Conservation (phyloP, 2,329 filamentous ascomycete genomes). For the Monosporascus sp. region DNA sequence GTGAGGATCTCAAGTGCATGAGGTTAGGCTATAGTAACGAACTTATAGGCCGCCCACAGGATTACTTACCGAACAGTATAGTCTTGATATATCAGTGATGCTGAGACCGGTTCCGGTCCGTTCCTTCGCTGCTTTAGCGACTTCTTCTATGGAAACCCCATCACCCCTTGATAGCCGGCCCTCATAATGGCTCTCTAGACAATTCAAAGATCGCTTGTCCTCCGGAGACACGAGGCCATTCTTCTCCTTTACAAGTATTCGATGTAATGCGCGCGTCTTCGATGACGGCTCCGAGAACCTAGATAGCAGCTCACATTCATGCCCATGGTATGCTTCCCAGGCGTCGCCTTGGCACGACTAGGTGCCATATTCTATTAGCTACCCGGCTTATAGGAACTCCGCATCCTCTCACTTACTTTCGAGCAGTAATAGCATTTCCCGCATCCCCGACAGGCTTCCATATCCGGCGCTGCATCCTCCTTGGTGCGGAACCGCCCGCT, state of each 20-base stretch:
- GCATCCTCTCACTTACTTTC: conserved; percentile 11
- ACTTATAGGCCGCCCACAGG: too few species aligned
- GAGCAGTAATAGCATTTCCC: conserved; percentile 21
- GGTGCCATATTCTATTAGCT: not conserved
- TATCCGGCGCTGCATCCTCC: not conserved
- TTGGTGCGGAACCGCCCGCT: conserved; percentile 3
- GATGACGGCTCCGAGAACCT: conserved; percentile 9
- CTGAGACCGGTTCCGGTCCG: conserved; percentile 1
- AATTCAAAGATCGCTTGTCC: conserved; percentile 10
- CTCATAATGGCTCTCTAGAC: conserved; percentile 20
- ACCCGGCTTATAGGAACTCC: not conserved
- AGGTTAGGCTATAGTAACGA: not conserved
- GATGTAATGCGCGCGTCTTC: conserved; percentile 16
- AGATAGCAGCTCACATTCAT: conserved; percentile 23
- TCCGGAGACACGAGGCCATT: conserved; percentile 8
- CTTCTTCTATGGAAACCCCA: conserved; percentile 5
- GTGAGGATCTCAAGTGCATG: conserved; percentile 14
- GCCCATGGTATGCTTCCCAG: conserved; percentile 24
- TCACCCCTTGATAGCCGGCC: conserved; percentile 6
- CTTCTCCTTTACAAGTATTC: conserved; percentile 21
- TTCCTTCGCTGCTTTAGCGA: conserved; percentile 1
- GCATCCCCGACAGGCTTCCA: conserved; percentile 18
- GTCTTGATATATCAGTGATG: not conserved
- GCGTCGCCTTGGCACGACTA: conserved; percentile 25
- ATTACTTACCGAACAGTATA: not conserved